Conservation (phyloP, 305 asterid species). For the Fraxinus latifolia region DNA sequence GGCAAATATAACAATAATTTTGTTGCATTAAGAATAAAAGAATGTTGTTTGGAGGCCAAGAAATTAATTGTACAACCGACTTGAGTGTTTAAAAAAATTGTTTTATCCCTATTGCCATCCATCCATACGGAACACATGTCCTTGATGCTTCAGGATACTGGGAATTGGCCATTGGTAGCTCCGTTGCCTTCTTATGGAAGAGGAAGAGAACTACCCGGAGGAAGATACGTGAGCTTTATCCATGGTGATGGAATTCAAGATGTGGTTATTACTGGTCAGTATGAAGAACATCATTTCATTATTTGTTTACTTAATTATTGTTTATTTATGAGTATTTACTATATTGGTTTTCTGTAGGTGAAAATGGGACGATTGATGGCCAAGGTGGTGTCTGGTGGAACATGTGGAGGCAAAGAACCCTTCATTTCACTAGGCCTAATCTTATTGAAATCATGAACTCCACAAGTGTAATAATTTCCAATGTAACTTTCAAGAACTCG, state of each 20-base stretch:
- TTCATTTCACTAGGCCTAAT: slow-evolving; percentile 73
- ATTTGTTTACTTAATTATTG: not conserved
- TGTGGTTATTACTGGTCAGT: slow-evolving; percentile 84
- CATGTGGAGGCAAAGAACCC: slow-evolving; percentile 88
- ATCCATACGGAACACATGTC: not conserved
- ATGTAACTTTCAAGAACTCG: slow-evolving; percentile 75
- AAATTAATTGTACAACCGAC: not conserved
- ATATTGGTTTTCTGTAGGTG: slow-evolving; percentile 34
- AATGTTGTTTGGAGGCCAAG: not conserved
- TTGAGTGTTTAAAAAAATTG: not conserved
- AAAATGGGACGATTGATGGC: slow-evolving; percentile 80
- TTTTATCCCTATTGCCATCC: not conserved
- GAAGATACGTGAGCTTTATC: slow-evolving; percentile 87
- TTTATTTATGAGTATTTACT: slow-evolving; percentile 7
- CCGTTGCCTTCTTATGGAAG: slow-evolving; percentile 97
- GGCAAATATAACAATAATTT: not conserved
- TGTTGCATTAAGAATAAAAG: not conserved
- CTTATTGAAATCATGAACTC: slow-evolving; percentile 89
- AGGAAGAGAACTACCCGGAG: slow-evolving; percentile 95
- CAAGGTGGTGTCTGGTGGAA: slow-evolving; percentile 94
- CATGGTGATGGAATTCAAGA: slow-evolving; percentile 89
- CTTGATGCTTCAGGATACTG: slow-evolving; percentile 50
- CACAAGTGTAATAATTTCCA: slow-evolving; percentile 63
- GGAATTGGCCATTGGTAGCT: slow-evolving; percentile 71
- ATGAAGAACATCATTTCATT: slow-evolving; percentile 8